phyloP scores from a whole-genome alignment of 2,329 filamentous ascomycete genomes.

The Beauveria sp. region DNA sequence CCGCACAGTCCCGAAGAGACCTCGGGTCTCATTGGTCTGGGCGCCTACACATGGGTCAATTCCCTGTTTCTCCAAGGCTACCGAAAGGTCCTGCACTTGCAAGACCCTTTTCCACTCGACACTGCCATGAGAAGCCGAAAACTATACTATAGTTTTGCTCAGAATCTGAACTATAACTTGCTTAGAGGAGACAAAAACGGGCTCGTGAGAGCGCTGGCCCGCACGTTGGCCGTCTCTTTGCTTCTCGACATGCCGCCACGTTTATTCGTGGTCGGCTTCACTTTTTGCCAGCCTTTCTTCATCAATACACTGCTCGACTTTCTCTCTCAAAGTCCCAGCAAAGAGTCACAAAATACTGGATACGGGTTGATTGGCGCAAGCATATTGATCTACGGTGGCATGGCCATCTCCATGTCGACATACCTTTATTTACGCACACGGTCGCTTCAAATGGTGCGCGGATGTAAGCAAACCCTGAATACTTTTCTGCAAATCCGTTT shows the following conservation, averaged over 20 bases:
- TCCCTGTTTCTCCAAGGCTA: conserved; percentile 29
- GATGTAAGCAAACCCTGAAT: too few relatives aligned
- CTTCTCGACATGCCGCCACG: conserved; percentile 30
- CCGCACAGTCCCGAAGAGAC: conserved; percentile 33
- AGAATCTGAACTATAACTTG: not conserved
- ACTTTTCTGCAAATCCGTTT: too few relatives aligned
- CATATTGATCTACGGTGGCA: conserved; percentile 31
- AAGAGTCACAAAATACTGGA: conserved; percentile 19
- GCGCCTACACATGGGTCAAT: conserved; percentile 29
- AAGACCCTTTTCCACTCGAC: conserved; percentile 29
- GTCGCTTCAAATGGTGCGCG: conserved; percentile 23
- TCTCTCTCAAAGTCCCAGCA: conserved; percentile 12
- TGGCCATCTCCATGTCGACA: conserved; percentile 31
- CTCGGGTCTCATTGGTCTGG: conserved; percentile 25
- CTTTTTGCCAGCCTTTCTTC: conserved; percentile 36
- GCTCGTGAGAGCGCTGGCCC: conserved; percentile 23
- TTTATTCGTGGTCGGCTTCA: conserved; percentile 31
- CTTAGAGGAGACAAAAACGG: conserved; percentile 9
- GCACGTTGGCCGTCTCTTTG: conserved; percentile 25
- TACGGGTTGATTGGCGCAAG: conserved; percentile 37
- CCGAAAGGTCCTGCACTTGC: conserved; percentile 17
- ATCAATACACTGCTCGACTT: conserved; percentile 29
- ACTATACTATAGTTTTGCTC: not conserved
- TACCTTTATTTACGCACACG: conserved; percentile 33
- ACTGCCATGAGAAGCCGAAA: conserved; percentile 16